Conservation (phyloP, 116 monocot genomes). For the Cymodocea nodosa region DNA sequence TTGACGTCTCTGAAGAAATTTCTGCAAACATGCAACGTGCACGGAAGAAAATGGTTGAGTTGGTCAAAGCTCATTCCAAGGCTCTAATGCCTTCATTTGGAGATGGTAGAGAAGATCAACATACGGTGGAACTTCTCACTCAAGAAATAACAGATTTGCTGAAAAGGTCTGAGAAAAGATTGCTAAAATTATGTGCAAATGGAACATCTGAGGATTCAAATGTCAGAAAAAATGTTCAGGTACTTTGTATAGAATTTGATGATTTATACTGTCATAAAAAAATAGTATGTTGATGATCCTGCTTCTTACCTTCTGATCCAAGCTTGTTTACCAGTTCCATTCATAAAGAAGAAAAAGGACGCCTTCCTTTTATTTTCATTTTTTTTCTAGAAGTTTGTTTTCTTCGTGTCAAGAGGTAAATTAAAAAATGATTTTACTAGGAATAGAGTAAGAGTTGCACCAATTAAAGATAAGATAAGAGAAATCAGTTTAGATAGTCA, state of each 20-base stretch:
- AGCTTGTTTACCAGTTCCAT: too few relatives aligned
- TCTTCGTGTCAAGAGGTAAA: too few relatives aligned
- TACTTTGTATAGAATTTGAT: slow-evolving; percentile 5
- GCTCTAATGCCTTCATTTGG: slow-evolving; percentile 97
- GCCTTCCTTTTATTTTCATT: too few relatives aligned
- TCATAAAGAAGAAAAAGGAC: too few relatives aligned
- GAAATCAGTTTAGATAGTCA: too few relatives aligned
- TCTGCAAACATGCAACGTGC: slow-evolving; percentile 65
- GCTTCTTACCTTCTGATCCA: too few relatives aligned
- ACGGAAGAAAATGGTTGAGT: slow-evolving; percentile 67
- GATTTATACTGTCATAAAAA: too few relatives aligned
- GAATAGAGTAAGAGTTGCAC: too few relatives aligned
- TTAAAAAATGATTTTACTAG: too few relatives aligned
- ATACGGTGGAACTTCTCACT: slow-evolving; percentile 72
- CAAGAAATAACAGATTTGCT: slow-evolving; percentile 73
- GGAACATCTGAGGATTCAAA: slow-evolving; percentile 81
- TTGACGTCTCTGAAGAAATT: slow-evolving; percentile 93
- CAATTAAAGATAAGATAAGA: too few relatives aligned
- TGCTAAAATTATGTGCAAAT: slow-evolving; percentile 57
- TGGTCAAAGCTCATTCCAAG: slow-evolving; percentile 80
- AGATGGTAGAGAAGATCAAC: slow-evolving; percentile 71
- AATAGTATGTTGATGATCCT: too few relatives aligned
- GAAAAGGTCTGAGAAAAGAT: slow-evolving; percentile 67
- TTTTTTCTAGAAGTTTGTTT: too few relatives aligned
- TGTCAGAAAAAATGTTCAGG: slow-evolving; percentile 97